These are phyloP conservation scores for Monoraphidium neglectum DNA, from an alignment of 139 green algal species.

Conservation along the genomic window DNA sequence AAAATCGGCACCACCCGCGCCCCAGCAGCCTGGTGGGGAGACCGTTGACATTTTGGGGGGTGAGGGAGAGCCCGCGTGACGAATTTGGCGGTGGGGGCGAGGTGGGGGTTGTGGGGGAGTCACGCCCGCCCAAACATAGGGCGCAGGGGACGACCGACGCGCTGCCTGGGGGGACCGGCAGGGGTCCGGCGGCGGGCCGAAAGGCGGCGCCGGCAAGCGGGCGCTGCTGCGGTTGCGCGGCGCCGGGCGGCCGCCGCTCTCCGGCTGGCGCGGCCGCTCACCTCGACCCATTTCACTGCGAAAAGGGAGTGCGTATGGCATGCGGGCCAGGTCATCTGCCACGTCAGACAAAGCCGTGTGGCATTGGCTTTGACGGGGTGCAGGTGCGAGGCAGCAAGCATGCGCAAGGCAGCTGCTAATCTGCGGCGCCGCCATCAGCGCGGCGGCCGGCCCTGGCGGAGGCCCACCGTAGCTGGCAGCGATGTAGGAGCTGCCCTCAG, in stretches of 20 bases:
- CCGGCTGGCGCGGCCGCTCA: no score
- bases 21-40: conserved; percentile 58
- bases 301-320: not conserved
- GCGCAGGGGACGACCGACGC: not conserved
- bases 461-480: conserved; percentile 73
- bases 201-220: not conserved
- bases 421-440: no score
- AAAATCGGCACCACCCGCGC: conserved; percentile 76
- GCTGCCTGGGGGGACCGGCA: not conserved
- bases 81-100: not conserved
- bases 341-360: no score
- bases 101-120: not conserved
- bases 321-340: not conserved
- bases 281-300: no score
- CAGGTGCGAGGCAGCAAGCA: no score
- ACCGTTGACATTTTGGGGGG: not conserved
- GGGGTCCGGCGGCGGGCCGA: not conserved
- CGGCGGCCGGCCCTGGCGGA: no score
- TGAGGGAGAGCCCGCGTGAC: not conserved
- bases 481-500: conserved; percentile 75
- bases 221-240: no score
- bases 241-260: no score
- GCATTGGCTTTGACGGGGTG: no score
- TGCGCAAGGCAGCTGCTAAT: no score
- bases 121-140: not conserved